phyloP scores from a whole-genome alignment of 2,329 filamentous ascomycete genomes.

The Talaromyces marneffei region DNA sequence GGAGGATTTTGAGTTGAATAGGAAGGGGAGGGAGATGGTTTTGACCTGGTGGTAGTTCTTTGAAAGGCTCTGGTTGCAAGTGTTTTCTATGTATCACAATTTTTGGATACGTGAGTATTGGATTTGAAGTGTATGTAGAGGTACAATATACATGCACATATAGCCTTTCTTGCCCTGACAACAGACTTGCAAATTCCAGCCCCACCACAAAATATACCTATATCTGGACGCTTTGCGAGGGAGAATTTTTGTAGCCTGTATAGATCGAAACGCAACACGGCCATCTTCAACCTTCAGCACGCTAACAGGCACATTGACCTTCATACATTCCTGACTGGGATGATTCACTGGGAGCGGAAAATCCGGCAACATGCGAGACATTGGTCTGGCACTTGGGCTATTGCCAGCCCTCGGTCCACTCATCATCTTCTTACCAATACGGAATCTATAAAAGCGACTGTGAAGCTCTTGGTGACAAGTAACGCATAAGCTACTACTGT shows the following conservation, averaged over 20 bases:
- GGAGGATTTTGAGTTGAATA: slow-evolving; percentile 6
- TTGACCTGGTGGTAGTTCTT: slow-evolving; percentile 9
- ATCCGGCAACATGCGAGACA: neutral
- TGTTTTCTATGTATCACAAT: too few relatives aligned
- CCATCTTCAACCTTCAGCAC: neutral
- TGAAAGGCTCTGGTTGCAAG: too few relatives aligned
- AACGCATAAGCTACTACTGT: neutral
- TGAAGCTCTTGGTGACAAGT: neutral
- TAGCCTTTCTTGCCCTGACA: neutral
- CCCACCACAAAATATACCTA: neutral
- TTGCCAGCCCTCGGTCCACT: neutral
- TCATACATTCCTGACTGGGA: neutral
- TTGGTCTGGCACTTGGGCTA: neutral
- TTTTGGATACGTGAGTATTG: neutral
- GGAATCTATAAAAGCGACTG: neutral
- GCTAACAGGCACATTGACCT: neutral
- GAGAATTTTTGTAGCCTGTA: neutral
- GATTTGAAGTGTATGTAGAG: neutral
- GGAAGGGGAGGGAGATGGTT: slow-evolving; percentile 7
- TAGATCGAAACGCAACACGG: neutral
- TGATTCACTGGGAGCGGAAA: neutral
- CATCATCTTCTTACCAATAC: neutral
- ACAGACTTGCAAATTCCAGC: neutral
- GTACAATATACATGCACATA: neutral
- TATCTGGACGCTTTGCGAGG: neutral